A percentile compares a stretch with the other conserved stretches of the same genome.
phyloP scores from a whole-genome alignment of 73 alveolate genomes.

The Paramecium biaurelia region DNA sequence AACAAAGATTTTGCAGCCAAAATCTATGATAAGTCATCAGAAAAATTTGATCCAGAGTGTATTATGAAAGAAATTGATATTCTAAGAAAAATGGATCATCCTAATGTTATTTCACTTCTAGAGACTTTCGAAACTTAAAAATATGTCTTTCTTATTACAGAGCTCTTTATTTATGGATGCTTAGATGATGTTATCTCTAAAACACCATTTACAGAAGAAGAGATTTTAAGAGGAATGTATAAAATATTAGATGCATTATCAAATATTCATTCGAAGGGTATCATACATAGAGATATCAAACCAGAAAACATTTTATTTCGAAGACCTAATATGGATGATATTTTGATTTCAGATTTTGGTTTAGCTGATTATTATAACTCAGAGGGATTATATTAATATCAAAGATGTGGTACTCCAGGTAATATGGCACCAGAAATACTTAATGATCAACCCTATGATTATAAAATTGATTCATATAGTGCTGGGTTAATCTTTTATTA shows the following conservation, averaged over 20 bases:
- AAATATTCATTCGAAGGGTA: constrained; percentile 31
- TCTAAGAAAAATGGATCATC: constrained; percentile 32
- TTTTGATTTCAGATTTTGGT: constrained; percentile 22
- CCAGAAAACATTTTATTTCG: constrained; percentile 50
- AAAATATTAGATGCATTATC: background rate
- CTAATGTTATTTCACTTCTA: background rate
- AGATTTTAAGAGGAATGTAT: background rate
- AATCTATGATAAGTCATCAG: background rate
- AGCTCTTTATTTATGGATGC: background rate
- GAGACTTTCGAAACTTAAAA: background rate
- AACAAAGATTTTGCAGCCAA: background rate
- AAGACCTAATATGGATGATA: constrained; percentile 15
- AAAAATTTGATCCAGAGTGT: background rate
- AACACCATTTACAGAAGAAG: background rate
- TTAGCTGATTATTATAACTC: background rate
- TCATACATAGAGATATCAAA: constrained; percentile 64
- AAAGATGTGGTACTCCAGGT: constrained; percentile 44
- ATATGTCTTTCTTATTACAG: background rate
- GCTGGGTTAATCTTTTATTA: constrained; percentile 70
- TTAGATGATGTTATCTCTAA: background rate
- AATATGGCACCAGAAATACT: constrained; percentile 53
- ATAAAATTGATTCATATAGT: constrained; percentile 65
- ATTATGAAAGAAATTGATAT: background rate
- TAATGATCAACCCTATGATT: background rate
- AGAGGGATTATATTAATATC: background rate